phyloP scores from a whole-genome alignment of 1,284 basidiomycete species.

The Irpex sp. region DNA sequence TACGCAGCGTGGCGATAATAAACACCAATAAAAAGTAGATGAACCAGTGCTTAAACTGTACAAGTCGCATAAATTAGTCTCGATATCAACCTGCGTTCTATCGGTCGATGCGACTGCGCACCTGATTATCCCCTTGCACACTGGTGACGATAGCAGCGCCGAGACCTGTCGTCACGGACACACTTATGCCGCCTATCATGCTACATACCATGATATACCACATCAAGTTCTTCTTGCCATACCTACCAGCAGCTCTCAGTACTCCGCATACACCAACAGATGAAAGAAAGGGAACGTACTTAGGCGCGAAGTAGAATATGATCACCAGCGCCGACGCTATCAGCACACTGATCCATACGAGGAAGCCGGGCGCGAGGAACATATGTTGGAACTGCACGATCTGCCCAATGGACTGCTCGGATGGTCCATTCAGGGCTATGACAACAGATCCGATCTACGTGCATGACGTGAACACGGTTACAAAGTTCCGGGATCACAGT shows the following conservation, averaged over 20 bases:
- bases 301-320: slow-evolving; percentile 80
- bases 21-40: slow-evolving; percentile 87
- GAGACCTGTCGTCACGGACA: slow-evolving; percentile 93
- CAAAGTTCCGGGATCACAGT: background rate
- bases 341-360: slow-evolving; percentile 70
- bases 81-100: background rate
- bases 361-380: slow-evolving; percentile 87
- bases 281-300: slow-evolving; percentile 31
- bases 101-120: slow-evolving; percentile 23
- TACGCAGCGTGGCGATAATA: slow-evolving; percentile 78
- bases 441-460: slow-evolving; percentile 80
- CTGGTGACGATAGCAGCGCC: slow-evolving; percentile 89
- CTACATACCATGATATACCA: slow-evolving; percentile 95
- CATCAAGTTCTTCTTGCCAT: slow-evolving; percentile 92
- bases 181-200: slow-evolving; percentile 95
- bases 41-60: slow-evolving; percentile 77
- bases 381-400: slow-evolving; percentile 80
- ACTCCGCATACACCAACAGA: background rate
- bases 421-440: slow-evolving; percentile 82
- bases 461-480: background rate
- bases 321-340: slow-evolving; percentile 64
- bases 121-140: slow-evolving; percentile 85
- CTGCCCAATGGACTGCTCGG: slow-evolving; percentile 76
- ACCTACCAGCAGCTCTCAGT: slow-evolving; percentile 36
- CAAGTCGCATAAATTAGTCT: background rate